Percentiles rank a stretch among this genome's conserved stretches.
These are phyloP conservation scores for Neurospora sp. DNA, from an alignment of 495 filamentous ascomycete genomes.

Conservation along the genomic window DNA sequence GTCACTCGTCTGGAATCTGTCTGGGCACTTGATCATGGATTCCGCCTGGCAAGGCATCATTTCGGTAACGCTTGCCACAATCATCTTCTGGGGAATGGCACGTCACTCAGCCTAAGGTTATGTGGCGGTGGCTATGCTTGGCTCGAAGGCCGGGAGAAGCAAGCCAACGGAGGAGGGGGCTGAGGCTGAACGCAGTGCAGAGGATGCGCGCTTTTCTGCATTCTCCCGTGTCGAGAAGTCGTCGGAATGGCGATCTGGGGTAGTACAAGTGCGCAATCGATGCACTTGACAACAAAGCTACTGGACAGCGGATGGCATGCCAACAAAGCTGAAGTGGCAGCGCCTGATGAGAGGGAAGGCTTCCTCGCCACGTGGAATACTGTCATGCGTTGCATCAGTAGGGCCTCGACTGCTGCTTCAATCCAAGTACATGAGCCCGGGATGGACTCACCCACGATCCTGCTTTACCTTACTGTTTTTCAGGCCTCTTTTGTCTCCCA, in stretches of 20 bases:
- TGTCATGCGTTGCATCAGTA: background rate
- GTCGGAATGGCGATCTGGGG: background rate
- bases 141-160: no score
- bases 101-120: background rate
- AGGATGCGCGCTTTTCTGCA: background rate
- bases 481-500: background rate
- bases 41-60: background rate
- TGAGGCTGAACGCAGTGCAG: no score
- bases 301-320: no score
- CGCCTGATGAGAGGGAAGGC: background rate
- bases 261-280: background rate
- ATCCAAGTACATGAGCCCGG: background rate
- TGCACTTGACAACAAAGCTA: no score
- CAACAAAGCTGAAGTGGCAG: background rate
- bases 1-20: background rate
- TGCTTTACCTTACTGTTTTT: accelerated
- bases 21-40: background rate
- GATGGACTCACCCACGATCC: background rate
- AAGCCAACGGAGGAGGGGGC: no score
- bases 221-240: background rate
- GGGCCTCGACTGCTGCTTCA: background rate
- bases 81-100: background rate
- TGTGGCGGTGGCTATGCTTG: background rate
- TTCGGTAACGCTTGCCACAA: background rate
- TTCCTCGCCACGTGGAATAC: background rate